Percentiles rank a stretch among this genome's conserved stretches.
These are phyloP conservation scores for Ambrosia trifida DNA, from an alignment of 129 eudicot species.

Conservation along the genomic window DNA sequence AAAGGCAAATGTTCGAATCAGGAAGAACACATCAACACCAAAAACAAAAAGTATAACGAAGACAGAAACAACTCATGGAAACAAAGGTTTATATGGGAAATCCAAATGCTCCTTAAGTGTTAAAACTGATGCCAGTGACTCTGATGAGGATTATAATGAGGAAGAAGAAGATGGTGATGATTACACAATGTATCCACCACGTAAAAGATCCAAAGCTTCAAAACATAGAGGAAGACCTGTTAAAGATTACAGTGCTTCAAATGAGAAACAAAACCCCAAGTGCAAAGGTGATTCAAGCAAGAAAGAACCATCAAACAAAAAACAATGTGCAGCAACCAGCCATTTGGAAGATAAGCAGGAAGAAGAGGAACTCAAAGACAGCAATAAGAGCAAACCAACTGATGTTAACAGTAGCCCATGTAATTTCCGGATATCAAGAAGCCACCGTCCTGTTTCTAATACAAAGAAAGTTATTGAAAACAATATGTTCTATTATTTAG, in stretches of 20 bases:
- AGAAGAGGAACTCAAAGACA: constrained; percentile 27
- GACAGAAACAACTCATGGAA: constrained; percentile 16
- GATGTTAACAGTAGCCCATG: constrained; percentile 13
- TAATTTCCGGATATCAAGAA: constrained; percentile 14
- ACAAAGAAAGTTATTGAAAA: constrained; percentile 21
- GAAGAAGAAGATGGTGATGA: constrained; percentile 35
- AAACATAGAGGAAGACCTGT: constrained; percentile 20
- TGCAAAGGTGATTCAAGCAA: constrained; percentile 19
- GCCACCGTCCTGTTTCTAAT: constrained; percentile 21
- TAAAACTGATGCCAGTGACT: constrained; percentile 21
- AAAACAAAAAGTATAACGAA: constrained; percentile 11
- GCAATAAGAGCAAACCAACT: constrained; percentile 26
- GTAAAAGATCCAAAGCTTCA: constrained; percentile 24
- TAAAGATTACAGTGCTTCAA: constrained; percentile 18
- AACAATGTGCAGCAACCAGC: constrained; percentile 11
- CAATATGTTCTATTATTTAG: neutral
- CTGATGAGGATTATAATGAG: constrained; percentile 33
- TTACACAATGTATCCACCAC: constrained; percentile 16
- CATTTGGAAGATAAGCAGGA: constrained; percentile 19
- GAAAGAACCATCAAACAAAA: constrained; percentile 13
- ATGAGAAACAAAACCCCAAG: constrained; percentile 11
- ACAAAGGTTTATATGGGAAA: constrained; percentile 23
- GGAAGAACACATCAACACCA: constrained; percentile 11
- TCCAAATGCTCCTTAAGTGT: constrained; percentile 6
- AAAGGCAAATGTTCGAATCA: constrained; percentile 12